Conservation (phyloP, 2,329 filamentous ascomycete genomes). For the Setomelanomma holmii region DNA sequence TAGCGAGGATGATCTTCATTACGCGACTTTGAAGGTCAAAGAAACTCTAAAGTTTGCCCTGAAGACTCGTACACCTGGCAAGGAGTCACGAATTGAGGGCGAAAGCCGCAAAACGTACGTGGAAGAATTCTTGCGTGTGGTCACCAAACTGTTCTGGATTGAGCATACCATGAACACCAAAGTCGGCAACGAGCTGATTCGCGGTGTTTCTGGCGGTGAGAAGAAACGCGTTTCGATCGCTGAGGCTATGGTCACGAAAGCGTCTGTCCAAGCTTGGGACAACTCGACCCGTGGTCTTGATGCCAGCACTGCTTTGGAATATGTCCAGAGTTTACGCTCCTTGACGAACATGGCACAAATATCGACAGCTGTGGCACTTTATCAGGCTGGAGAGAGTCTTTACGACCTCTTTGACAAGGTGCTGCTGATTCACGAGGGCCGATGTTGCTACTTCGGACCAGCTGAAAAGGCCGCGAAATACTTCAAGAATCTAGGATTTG, state of each 20-base stretch:
- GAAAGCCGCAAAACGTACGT: conserved; percentile 68
- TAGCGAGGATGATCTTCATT: conserved; percentile 79
- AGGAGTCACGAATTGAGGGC: conserved; percentile 65
- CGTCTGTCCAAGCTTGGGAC: conserved; percentile 52
- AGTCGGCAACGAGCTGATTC: conserved; percentile 68
- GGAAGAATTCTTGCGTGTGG: conserved; percentile 68
- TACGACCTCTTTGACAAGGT: conserved; percentile 51
- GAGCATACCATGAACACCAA: conserved; percentile 75
- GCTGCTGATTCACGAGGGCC: conserved; percentile 50
- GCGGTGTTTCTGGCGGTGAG: conserved; percentile 61
- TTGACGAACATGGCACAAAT: conserved; percentile 69
- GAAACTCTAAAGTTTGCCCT: conserved; percentile 78
- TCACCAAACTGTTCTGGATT: conserved; percentile 75
- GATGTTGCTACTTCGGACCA: conserved; percentile 66
- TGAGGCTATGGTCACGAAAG: conserved; percentile 56
- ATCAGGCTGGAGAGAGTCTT: conserved; percentile 65
- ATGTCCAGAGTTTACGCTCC: conserved; percentile 70
- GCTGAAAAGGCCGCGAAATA: conserved; percentile 68
- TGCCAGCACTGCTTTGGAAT: conserved; percentile 75
- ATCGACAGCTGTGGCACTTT: conserved; percentile 72
- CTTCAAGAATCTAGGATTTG: conserved; percentile 71
- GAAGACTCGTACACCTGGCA: conserved; percentile 70
- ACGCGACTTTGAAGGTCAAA: conserved; percentile 77
- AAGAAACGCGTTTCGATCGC: conserved; percentile 59
- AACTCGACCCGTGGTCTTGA: conserved; percentile 78